Evolutionary conservation across 73 alveolate species (phyloP).

Genomic region (Stentor roeselii): DNA sequence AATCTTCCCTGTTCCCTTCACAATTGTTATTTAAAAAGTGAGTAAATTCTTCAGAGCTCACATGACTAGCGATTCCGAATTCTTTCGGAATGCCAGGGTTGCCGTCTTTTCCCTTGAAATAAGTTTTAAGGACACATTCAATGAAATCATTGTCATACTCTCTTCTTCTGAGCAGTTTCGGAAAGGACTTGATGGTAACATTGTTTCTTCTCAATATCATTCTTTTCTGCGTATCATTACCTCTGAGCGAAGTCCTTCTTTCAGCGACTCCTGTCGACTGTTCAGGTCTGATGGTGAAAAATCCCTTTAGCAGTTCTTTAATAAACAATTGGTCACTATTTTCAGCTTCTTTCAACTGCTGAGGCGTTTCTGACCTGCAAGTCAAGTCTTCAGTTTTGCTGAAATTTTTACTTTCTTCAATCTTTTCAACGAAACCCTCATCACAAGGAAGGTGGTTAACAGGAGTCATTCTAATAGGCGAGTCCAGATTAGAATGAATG

Average conservation of each 20-base stretch:
- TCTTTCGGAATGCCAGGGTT: background rate
- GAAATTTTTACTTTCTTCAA: background rate
- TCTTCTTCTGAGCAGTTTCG: background rate
- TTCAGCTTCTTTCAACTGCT: too few relatives aligned
- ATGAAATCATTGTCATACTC: background rate
- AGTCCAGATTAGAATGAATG: background rate
- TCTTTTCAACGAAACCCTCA: background rate
- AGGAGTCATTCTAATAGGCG: slow-evolving; percentile 10
- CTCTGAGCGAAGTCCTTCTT: background rate
- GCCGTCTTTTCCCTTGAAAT: background rate
- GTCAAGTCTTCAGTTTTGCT: background rate
- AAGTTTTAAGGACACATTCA: background rate
- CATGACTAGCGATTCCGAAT: background rate
- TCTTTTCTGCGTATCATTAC: background rate
- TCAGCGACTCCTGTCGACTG: background rate
- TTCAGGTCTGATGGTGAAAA: background rate
- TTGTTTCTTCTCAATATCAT: background rate
- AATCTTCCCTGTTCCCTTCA: too few relatives aligned
- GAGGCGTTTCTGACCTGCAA: background rate
- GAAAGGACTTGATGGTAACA: background rate
- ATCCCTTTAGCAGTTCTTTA: background rate
- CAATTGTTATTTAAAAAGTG: background rate
- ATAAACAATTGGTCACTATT: background rate
- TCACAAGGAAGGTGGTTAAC: background rate
- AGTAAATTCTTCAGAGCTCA: background rate